Evolutionary conservation across 2,329 filamentous ascomycete genomes (phyloP), one percentile per base, ranked within the genome.

Genomic region (Trichoderma atrobrunneum): DNA sequence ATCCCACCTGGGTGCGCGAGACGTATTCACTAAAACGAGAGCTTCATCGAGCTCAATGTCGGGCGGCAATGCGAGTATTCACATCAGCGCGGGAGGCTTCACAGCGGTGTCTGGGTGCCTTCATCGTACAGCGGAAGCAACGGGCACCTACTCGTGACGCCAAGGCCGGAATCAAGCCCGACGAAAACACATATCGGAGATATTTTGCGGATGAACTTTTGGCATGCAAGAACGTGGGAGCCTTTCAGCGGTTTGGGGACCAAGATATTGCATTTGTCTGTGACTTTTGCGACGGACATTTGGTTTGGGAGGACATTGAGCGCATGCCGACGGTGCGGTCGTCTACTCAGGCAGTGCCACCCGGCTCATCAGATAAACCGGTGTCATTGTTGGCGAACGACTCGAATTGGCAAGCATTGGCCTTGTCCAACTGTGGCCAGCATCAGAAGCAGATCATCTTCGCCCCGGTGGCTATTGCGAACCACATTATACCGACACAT

Each of bases 231-330:
- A 77, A 78, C 5, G 82, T 87, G 2, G 88, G 88, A n/a, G 81
- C 82, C 32, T 89, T 89, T 73, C 85, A 88, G 79, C 84, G 87
- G 16, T 85, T 89, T 67, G 86, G 84, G 56, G 85, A 88, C 36
- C 77, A 79, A 51, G 87, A 89, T 73, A 83, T 89, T 62, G 87
- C 85, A 8, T 90, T 89, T 75, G 82, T 88, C 8, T 90, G 88
- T 80, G 87, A 90, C 79, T 90, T 86, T 76, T 90, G 88, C 80
- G 87, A 89, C 76, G 88, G 88, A 2, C 87, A 87, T 76, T 80
- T 90, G 28, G 80, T 90, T 26, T 90, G 88, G 88, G 83, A 87
- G 72, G 86, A 90, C 76, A 75, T 90, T 36, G 82, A 84, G 74
- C 81, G 80, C 63, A 86, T 89, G 80, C 87, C 88, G 7, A 85